Conservation (phyloP, 225 moss, liverwort and hornwort species). For the Pleurozium schreberi region DNA sequence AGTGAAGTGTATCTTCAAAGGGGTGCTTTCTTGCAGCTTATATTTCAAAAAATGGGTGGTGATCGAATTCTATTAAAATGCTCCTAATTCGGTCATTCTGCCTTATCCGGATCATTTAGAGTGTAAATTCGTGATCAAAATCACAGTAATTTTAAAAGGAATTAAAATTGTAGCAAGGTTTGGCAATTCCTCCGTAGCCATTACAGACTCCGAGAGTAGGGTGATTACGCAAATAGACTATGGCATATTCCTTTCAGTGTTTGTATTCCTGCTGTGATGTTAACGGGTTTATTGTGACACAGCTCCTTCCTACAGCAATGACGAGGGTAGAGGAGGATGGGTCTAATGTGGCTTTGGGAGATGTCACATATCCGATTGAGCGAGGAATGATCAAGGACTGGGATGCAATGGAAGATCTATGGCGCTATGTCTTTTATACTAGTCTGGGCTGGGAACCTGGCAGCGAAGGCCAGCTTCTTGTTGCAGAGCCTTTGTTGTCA, state of each 20-base stretch:
- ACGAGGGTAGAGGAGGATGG: conserved; percentile 43
- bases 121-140: background rate
- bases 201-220: background rate
- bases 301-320: conserved; percentile 46
- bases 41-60: background rate
- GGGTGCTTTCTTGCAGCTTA: background rate
- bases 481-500: conserved; percentile 85
- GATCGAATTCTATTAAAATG: background rate
- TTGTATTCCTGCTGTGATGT: background rate
- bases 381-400: conserved; percentile 92
- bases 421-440: conserved; percentile 94
- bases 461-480: conserved; percentile 90
- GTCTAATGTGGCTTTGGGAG: conserved; percentile 15
- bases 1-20: background rate
- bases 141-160: background rate
- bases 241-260: background rate
- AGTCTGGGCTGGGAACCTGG: conserved; percentile 90
- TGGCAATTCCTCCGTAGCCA: background rate
- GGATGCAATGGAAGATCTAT: conserved; percentile 96
- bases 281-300: background rate
- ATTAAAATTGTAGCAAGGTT: background rate
- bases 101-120: background rate
- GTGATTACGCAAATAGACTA: background rate
- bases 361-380: conserved; percentile 56
- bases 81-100: background rate